Conservation (phyloP, 140 eudicot species). For the Stevia rebaudiana region DNA sequence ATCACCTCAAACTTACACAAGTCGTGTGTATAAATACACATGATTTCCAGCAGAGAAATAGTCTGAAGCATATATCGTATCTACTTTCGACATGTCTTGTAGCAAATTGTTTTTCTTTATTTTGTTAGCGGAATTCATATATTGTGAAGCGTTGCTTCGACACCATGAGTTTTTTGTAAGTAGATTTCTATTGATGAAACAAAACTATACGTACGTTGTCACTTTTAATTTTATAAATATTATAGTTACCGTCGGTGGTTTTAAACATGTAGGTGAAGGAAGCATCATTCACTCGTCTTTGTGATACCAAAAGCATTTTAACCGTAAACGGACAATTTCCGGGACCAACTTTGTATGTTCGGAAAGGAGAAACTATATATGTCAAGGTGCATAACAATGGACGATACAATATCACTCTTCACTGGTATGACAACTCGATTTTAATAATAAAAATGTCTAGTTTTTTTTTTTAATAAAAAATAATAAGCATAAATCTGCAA, state of each 20-base stretch:
- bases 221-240: not conserved
- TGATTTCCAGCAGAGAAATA: not conserved
- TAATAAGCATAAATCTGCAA: too few species aligned
- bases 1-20: not conserved
- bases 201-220: not conserved
- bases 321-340: conserved; percentile 48
- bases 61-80: not conserved
- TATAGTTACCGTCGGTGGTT: not conserved
- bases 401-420: conserved; percentile 41
- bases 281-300: conserved; percentile 37
- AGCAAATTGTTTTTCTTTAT: not conserved
- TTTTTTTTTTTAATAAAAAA: too few species aligned
- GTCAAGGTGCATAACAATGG: conserved; percentile 42
- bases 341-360: conserved; percentile 43
- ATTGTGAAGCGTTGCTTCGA: conserved; percentile 14
- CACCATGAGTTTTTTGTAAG: conserved; percentile 31
- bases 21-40: conserved; percentile 9
- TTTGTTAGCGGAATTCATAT: not conserved
- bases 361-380: conserved; percentile 33
- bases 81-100: conserved; percentile 4
- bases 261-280: conserved; percentile 31
- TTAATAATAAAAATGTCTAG: too few species aligned
- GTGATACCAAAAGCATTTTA: conserved; percentile 39
- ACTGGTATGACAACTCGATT: conserved; percentile 29
- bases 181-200: not conserved